These are phyloP conservation scores for Fusarium duplospermum DNA, from an alignment of 2,329 filamentous ascomycete genomes.

Conservation along the genomic window DNA sequence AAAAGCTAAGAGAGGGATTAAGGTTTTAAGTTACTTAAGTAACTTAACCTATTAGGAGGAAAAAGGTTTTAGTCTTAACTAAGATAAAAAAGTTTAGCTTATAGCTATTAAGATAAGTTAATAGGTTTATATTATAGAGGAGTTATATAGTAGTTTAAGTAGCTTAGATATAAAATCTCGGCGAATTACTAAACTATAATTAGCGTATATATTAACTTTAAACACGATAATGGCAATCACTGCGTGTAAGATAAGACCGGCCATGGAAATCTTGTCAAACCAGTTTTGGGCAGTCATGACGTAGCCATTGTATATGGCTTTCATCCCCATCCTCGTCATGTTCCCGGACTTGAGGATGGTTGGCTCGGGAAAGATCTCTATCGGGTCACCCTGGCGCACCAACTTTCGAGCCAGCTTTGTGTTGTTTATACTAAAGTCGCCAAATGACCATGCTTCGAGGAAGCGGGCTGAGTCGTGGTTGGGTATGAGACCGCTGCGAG, in stretches of 20 bases:
- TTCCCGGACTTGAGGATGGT: neutral
- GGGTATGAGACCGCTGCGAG: neutral
- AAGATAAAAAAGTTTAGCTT: too few species aligned
- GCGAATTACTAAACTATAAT: too few species aligned
- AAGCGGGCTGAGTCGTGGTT: neutral
- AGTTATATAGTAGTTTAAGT: too few species aligned
- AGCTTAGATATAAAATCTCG: too few species aligned
- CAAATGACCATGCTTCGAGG: neutral
- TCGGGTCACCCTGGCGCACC: neutral
- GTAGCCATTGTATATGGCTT: neutral
- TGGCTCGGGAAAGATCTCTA: neutral
- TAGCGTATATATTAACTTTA: too few species aligned
- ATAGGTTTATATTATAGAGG: too few species aligned
- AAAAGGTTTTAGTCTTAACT: too few species aligned
- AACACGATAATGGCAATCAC: conserved; percentile 4
- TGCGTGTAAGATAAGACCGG: neutral
- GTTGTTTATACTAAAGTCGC: neutral
- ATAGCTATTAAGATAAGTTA: too few species aligned
- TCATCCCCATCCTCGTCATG: neutral
- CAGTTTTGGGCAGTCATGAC: neutral
- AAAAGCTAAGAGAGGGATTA: too few species aligned
- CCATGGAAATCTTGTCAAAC: neutral
- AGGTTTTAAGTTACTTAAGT: too few species aligned
- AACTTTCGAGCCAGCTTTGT: neutral
- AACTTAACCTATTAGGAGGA: too few species aligned